Evolutionary conservation across 768 basidiomycete genomes (phyloP).

Genomic region (Leccinum olivaceopallidum): DNA sequence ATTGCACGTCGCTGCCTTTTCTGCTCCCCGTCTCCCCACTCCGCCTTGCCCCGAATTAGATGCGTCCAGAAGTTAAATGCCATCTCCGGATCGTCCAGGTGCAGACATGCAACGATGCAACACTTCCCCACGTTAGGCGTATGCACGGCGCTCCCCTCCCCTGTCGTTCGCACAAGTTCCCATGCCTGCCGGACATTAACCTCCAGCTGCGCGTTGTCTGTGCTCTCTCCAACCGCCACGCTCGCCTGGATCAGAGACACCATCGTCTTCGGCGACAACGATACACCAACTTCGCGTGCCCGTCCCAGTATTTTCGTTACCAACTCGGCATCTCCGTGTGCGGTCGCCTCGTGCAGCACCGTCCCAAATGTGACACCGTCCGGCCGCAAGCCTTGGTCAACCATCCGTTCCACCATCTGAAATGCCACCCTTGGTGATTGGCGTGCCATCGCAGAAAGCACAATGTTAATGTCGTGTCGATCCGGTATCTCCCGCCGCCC

Average conservation of each 20-base stretch:
- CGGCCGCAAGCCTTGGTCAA: conserved; percentile 45
- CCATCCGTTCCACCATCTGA: conserved; percentile 52
- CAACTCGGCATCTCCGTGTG: conserved; percentile 44
- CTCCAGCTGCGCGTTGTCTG: conserved; percentile 27
- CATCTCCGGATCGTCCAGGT: conserved; percentile 46
- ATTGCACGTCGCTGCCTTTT: conserved; percentile 43
- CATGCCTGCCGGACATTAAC: conserved; percentile 43
- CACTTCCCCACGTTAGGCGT: conserved; percentile 51
- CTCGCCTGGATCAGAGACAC: conserved; percentile 47
- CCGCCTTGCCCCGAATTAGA: conserved; percentile 44
- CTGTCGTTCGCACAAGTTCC: conserved; percentile 41
- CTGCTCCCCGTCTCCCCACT: conserved; percentile 53
- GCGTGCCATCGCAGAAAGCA: conserved; percentile 53
- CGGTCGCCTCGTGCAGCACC: conserved; percentile 57
- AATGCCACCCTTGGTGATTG: conserved; percentile 48
- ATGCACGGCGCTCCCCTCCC: conserved; percentile 36
- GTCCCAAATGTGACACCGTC: conserved; percentile 60
- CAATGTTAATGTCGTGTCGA: conserved; percentile 64
- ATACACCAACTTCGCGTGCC: conserved; percentile 38
- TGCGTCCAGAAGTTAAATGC: conserved; percentile 63
- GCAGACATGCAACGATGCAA: conserved; percentile 52
- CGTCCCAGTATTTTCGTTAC: conserved; percentile 43
- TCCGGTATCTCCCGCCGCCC: conserved; percentile 56
- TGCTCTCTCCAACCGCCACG: conserved; percentile 29
- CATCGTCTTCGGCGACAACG: conserved; percentile 50